Conservation (phyloP, 805 yeast species). For the Metschnikowia arizonensis region DNA sequence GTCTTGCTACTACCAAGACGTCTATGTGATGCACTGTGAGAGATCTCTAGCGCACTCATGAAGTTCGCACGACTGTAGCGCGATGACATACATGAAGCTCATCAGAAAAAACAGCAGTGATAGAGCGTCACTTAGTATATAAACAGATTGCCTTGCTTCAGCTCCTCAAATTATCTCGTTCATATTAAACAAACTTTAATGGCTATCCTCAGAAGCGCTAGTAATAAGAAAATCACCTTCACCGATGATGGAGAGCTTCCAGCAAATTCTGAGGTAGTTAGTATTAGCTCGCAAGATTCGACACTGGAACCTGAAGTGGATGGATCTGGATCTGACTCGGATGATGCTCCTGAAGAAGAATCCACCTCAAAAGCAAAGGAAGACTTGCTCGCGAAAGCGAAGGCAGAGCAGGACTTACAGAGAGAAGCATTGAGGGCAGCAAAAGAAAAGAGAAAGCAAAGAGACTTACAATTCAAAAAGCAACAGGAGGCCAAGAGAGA, state of each 20-base stretch:
- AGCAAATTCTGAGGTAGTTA: conserved; percentile 11
- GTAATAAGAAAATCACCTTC: conserved; percentile 30
- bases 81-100: conserved; percentile 7
- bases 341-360: conserved; percentile 46
- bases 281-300: conserved; percentile 13
- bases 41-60: conserved; percentile 1
- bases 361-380: conserved; percentile 28
- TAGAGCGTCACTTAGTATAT: not conserved
- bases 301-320: conserved; percentile 15
- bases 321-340: conserved; percentile 22
- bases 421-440: conserved; percentile 26
- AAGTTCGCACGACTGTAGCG: conserved; percentile 12
- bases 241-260: conserved; percentile 26
- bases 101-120: conserved; percentile 2
- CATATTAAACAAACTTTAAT: conserved; percentile 11
- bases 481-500: conserved; percentile 33
- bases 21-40: too few relatives aligned
- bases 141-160: not conserved
- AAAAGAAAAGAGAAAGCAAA: conserved; percentile 35
- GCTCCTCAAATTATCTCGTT: not conserved
- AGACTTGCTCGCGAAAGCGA: conserved; percentile 25
- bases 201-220: conserved; percentile 31
- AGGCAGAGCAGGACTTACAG: conserved; percentile 21
- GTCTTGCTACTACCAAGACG: too few relatives aligned
- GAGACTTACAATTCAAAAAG: conserved; percentile 28